Evolutionary conservation across 176 grass and related monocot species (phyloP), one percentile per base, ranked within the genome.

Genomic region (Zizania latifolia): DNA sequence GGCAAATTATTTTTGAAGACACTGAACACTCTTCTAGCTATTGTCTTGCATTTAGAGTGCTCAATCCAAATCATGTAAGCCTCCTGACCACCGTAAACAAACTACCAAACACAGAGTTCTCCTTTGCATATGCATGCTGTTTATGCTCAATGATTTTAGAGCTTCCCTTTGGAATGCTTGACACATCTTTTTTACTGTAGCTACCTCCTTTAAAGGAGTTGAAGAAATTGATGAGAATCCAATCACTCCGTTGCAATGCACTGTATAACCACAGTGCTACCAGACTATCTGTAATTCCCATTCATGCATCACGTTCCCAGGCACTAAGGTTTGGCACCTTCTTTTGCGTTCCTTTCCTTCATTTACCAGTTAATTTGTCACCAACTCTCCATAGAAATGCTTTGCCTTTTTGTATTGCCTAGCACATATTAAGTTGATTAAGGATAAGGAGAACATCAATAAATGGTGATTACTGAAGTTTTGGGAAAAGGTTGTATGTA

Each of bases 31-130:
- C 84, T 23, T 93, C 90, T 37, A 66, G 79, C 63, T 92, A 89
- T 78, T 93, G 94, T 84, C 74, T 93, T 68, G 68, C 90, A 71
- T 97, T 97, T 71, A 70, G 78, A 75, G 88, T 97, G 68, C 87
- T 88, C 79, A 90, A 93, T 50, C 77, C 87, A 60, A 85, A 84
- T 58, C 71, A 89, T 92, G 94, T 97, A 89, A 86, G 62, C 22
- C 37, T 73, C 30, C 76, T 53, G 68, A 87, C n/a, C n/a, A n/a
- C n/a, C n/a, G n/a, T n/a, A n/a, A n/a, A n/a, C n/a, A n/a, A n/a
- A n/a, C n/a, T n/a, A n/a, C n/a, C n/a, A n/a, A n/a, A n/a, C n/a
- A n/a, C n/a, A n/a, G n/a, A n/a, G n/a, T n/a, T 6, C 81, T 48
- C 12, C 1, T 5, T 1, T 60, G 28, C 30, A 60, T 31, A 54